Evolutionary conservation across 2,329 filamentous ascomycete genomes (phyloP), one percentile per base, ranked within the genome.

Genomic region (Arthrobotrys entomopaga): DNA sequence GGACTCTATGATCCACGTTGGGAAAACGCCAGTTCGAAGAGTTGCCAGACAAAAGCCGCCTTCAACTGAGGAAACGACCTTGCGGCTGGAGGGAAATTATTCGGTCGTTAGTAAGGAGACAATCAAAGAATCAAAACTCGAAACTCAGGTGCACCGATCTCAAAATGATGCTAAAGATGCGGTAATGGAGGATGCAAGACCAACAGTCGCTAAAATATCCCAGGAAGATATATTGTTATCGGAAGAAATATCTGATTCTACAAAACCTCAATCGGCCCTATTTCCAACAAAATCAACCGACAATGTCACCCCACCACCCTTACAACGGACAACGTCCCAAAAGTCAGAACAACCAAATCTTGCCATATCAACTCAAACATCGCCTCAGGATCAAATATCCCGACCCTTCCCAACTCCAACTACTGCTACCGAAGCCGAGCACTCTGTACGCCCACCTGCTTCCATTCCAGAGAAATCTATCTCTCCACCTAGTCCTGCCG

Each of bases 361-460:
- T 40, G 70, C 70, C 6, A 74, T 74, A 63, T 74, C 52, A 7
- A 74, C 70, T n/a, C 56, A 59, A 54, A 40, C 70, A 40, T 67
- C 63, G 4, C 57, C 70, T 0, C 38, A 67, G 19, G 63, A 67
- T 29, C 70, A 74, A 13, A 59, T 67, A 34, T 29, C 40, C n/a
- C 64, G 63, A 22, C 70, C 70, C 11, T 74, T 74, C 20, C 70
- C 70, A n/a, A 74, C 70, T 22, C 70, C 70, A 2, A 74, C 70
- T 3, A 74, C 70, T 8, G 70, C 70, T 3, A 74, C 70, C 20
- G 70, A 74, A 50, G 16, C 46, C 5, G 70, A 74, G 53, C 52
- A 50, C 2, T 53, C 63, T 3, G 26, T 40, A 59, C 56, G 52
- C 3, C 70, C 69, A 11, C 61, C 57, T 10, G 58, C 63, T 19